A percentile compares a stretch with the other conserved stretches of the same genome.
Evolutionary conservation across 2,329 filamentous ascomycete genomes (phyloP).

Genomic region (Tolypocladium inflatum): DNA sequence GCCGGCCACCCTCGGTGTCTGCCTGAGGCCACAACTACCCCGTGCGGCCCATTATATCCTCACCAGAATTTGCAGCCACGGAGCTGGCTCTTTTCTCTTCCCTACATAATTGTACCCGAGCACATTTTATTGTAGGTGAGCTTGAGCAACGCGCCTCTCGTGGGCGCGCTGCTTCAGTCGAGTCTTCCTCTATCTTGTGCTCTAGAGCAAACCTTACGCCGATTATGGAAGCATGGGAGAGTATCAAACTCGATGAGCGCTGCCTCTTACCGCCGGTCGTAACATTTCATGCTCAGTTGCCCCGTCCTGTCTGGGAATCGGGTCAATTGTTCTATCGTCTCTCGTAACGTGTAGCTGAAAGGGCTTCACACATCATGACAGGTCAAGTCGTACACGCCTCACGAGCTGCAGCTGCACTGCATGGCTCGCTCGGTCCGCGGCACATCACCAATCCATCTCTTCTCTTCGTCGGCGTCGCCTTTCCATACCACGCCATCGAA

Average conservation of each 20-base stretch:
- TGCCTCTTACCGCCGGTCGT: slow-evolving; percentile 68
- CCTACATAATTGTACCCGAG: slow-evolving; percentile 53
- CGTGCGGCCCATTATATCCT: slow-evolving; percentile 3
- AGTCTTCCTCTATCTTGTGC: slow-evolving; percentile 67
- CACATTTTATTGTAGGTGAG: slow-evolving; percentile 65
- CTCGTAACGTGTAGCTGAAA: background rate
- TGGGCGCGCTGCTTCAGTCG: slow-evolving; percentile 37
- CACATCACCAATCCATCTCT: slow-evolving; percentile 77
- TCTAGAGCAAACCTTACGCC: slow-evolving; percentile 52
- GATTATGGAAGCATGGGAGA: slow-evolving; percentile 66
- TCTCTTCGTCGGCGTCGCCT: slow-evolving; percentile 63
- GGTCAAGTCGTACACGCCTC: slow-evolving; percentile 6
- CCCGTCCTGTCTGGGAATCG: background rate
- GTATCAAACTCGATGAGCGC: slow-evolving; percentile 45
- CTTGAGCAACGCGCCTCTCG: slow-evolving; percentile 38
- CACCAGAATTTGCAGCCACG: slow-evolving; percentile 10
- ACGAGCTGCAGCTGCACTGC: slow-evolving; percentile 95
- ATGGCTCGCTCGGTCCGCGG: slow-evolving; percentile 68
- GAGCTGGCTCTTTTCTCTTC: slow-evolving; percentile 17
- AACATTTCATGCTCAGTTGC: slow-evolving; percentile 35
- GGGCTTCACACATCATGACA: background rate
- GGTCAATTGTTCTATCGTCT: background rate
- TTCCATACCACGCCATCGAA: slow-evolving; percentile 39
- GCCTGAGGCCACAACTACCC: slow-evolving; percentile 25
- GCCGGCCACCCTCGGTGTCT: slow-evolving; percentile 11